These are phyloP conservation scores for Liriodendron chinense DNA, from an alignment of 164 flowering plant species.

Conservation along the genomic window DNA sequence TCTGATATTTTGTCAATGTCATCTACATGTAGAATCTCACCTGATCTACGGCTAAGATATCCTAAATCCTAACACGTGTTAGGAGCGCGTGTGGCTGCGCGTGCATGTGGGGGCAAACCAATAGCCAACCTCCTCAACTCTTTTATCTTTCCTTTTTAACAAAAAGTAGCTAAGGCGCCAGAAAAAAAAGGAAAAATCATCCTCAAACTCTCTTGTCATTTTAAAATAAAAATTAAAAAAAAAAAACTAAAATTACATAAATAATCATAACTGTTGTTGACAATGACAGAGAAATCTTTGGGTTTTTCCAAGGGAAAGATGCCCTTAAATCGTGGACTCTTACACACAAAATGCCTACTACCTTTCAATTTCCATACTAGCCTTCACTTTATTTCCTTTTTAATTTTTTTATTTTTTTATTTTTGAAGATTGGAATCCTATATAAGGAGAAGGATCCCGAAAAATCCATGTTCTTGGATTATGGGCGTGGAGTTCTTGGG, in stretches of 20 bases:
- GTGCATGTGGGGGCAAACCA: background rate
- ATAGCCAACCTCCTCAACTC: background rate
- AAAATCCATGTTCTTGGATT: background rate
- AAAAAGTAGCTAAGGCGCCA: background rate
- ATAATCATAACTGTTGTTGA: background rate
- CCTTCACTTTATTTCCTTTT: background rate
- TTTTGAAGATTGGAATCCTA: background rate
- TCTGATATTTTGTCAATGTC: background rate
- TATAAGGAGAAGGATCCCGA: background rate
- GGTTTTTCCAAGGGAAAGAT: background rate
- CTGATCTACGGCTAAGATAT: background rate
- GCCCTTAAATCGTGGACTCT: constrained; percentile 7
- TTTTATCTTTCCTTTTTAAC: background rate
- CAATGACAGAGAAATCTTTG: background rate
- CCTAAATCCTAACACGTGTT: background rate
- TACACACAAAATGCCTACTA: constrained; percentile 1
- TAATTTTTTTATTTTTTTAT: background rate
- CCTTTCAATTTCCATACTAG: background rate
- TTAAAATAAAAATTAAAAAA: too few relatives aligned
- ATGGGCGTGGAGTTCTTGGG: constrained; percentile 6
- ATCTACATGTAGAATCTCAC: background rate
- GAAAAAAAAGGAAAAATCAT: background rate
- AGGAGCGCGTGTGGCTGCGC: background rate
- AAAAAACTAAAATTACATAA: background rate
- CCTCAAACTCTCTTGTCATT: background rate